Conservation (phyloP, 306 rosid genomes). For the Ormosia emarginata region DNA sequence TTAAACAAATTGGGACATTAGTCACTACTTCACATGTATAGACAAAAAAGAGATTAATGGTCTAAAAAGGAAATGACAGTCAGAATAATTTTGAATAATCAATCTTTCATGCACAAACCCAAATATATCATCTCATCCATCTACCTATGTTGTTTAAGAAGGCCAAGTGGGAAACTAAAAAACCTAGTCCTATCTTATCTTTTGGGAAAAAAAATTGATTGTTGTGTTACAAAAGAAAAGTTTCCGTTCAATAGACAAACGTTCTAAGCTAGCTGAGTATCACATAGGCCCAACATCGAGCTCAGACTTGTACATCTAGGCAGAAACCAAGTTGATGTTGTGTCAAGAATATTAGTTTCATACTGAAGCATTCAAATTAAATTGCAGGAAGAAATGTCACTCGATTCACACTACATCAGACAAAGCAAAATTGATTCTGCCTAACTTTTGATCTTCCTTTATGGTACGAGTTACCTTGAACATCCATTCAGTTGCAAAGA, state of each 20-base stretch:
- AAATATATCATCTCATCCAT: not conserved
- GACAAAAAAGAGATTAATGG: not conserved
- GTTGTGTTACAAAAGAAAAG: not conserved
- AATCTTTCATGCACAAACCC: not conserved
- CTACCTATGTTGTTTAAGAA: not conserved
- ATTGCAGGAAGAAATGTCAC: not conserved
- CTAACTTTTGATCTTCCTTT: not conserved
- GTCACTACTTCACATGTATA: not conserved
- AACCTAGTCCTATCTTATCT: not conserved
- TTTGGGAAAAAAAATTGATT: not conserved
- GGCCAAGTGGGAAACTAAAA: not conserved
- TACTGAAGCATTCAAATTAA: conserved; percentile 4
- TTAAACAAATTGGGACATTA: not conserved
- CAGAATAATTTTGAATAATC: not conserved
- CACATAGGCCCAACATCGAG: not conserved
- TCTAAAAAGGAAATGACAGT: not conserved
- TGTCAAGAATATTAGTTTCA: not conserved
- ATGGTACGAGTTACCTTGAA: conserved; percentile 69
- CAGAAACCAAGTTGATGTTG: conserved; percentile 11
- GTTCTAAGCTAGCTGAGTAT: not conserved
- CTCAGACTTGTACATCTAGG: not conserved
- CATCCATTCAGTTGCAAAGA: conserved; percentile 99
- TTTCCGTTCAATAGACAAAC: not conserved
- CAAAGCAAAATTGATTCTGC: not conserved
- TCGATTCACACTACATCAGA: not conserved